Conservation (phyloP, 768 basidiomycete species). For the Collybia sp. region DNA sequence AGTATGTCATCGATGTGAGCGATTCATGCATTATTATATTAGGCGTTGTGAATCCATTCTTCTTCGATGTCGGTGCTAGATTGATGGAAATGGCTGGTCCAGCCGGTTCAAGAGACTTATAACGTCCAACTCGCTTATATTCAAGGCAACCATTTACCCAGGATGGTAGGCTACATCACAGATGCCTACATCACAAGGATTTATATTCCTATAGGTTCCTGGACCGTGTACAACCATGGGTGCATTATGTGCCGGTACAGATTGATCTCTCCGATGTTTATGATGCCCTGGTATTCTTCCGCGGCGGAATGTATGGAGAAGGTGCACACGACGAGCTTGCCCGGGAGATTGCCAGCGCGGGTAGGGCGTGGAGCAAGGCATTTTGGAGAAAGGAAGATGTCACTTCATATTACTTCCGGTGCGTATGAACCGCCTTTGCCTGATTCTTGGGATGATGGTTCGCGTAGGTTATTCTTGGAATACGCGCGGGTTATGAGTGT, state of each 20-base stretch:
- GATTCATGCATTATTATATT: too few species aligned
- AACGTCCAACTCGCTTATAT: slow-evolving; percentile 55
- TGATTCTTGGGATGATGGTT: neutral
- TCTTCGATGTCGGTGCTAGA: slow-evolving; percentile 18
- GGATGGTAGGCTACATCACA: slow-evolving; percentile 47
- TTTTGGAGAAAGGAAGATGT: slow-evolving; percentile 47
- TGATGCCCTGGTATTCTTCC: slow-evolving; percentile 72
- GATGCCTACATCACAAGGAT: neutral
- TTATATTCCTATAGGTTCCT: slow-evolving; percentile 34
- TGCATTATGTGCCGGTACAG: slow-evolving; percentile 71
- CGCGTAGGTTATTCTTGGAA: slow-evolving; percentile 35
- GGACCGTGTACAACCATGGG: slow-evolving; percentile 60
- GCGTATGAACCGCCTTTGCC: neutral
- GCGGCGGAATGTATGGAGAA: slow-evolving; percentile 52
- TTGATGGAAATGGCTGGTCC: slow-evolving; percentile 68
- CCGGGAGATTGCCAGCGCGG: slow-evolving; percentile 42
- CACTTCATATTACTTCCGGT: slow-evolving; percentile 42
- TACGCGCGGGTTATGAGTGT: slow-evolving; percentile 36
- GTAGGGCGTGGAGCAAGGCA: slow-evolving; percentile 36
- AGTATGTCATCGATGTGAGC: slow-evolving; percentile 45
- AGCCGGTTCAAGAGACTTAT: slow-evolving; percentile 65
- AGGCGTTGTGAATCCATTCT: too few species aligned
- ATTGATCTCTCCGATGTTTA: slow-evolving; percentile 63
- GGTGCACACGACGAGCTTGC: slow-evolving; percentile 60
- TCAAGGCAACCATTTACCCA: slow-evolving; percentile 70